Conservation (phyloP, 139 green algal species). For the Pseudopediastrum boryanum region DNA sequence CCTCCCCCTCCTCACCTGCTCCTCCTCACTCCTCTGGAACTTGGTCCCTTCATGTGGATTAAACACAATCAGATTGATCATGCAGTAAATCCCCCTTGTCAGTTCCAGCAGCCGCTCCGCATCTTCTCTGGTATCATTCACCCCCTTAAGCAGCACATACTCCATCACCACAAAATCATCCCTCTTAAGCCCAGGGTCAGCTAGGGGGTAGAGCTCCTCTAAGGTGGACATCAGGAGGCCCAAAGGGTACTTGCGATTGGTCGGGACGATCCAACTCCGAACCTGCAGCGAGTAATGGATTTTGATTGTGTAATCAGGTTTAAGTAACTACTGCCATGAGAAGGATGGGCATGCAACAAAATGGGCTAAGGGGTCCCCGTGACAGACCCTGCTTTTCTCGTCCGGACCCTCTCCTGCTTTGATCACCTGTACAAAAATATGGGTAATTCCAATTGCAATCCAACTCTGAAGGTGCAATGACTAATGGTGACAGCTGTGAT, state of each 20-base stretch:
- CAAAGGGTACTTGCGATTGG: slow-evolving; percentile 77
- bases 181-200: neutral
- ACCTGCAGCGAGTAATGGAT: too few species aligned
- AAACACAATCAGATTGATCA: slow-evolving; percentile 87
- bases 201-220: slow-evolving; percentile 58
- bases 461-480: too few species aligned
- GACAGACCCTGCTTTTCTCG: too few species aligned
- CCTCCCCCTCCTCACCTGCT: slow-evolving; percentile 57
- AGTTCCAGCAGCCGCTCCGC: slow-evolving; percentile 66
- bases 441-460: too few species aligned
- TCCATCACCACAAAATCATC: slow-evolving; percentile 80
- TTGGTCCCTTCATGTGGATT: slow-evolving; percentile 71
- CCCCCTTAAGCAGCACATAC: slow-evolving; percentile 86
- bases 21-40: slow-evolving; percentile 35
- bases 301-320: too few species aligned
- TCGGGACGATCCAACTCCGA: slow-evolving; percentile 74
- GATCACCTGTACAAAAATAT: too few species aligned
- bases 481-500: too few species aligned
- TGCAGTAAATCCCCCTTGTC: slow-evolving; percentile 47
- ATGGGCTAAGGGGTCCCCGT: too few species aligned
- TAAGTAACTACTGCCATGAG: too few species aligned
- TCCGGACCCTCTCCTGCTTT: too few species aligned
- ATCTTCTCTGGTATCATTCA: slow-evolving; percentile 90
- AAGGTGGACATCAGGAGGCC: slow-evolving; percentile 60
- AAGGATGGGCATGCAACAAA: too few species aligned